These are phyloP conservation scores for Eutrema yunnanense DNA, from an alignment of 345 rosid species.

Conservation along the genomic window DNA sequence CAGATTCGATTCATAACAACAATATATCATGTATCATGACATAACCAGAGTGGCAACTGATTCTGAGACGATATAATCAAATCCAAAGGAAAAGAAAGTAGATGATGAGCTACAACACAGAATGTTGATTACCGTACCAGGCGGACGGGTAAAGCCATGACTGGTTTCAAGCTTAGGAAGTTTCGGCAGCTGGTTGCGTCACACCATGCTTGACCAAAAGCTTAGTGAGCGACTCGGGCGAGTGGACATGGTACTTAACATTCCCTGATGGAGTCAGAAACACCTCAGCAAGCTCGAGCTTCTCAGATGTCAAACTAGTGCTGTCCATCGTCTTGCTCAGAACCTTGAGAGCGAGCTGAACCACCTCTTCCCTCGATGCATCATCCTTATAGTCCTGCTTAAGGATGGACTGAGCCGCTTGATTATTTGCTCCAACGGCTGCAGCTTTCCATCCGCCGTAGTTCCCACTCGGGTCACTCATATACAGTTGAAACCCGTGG, in stretches of 20 bases:
- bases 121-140: background rate
- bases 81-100: background rate
- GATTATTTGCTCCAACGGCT: constrained; percentile 80
- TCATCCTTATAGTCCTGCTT: constrained; percentile 30
- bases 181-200: constrained; percentile 5
- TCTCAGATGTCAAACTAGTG: constrained; percentile 80
- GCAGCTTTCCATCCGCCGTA: constrained; percentile 94
- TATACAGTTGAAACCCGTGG: constrained; percentile 77
- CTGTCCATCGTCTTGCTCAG: constrained; percentile 95
- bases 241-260: constrained; percentile 81
- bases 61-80: background rate
- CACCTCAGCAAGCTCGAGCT: constrained; percentile 82
- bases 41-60: background rate
- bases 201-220: constrained; percentile 28
- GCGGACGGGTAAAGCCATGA: background rate
- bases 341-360: constrained; percentile 79
- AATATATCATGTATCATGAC: background rate
- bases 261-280: constrained; percentile 62
- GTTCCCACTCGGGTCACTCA: constrained; percentile 94
- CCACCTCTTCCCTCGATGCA: constrained; percentile 54
- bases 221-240: constrained; percentile 66
- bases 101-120: constrained; percentile 2
- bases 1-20: background rate
- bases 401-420: constrained; percentile 83
- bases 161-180: background rate